A percentile compares a stretch with the other conserved stretches of the same genome.
Evolutionary conservation across 345 rosid genomes (phyloP).

Genomic region (Litchi chinensis): DNA sequence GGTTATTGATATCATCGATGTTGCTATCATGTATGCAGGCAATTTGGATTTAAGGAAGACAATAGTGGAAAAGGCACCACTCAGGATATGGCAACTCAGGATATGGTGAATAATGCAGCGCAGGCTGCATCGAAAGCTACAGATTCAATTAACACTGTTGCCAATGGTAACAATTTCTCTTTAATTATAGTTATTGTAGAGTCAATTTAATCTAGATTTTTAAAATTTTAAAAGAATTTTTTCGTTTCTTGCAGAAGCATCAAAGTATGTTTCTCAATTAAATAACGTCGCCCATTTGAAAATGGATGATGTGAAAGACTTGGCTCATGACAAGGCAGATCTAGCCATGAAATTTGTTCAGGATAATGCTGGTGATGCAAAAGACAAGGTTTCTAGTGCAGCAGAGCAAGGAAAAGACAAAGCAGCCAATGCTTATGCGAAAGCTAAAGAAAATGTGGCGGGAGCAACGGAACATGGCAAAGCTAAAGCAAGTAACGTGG

Average conservation of each 20-base stretch:
- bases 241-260: slow-evolving; percentile 19
- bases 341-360: slow-evolving; percentile 19
- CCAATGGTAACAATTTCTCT: slow-evolving; percentile 23
- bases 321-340: slow-evolving; percentile 18
- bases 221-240: too few relatives aligned
- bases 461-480: slow-evolving; percentile 16
- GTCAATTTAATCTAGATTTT: not conserved
- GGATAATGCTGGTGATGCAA: slow-evolving; percentile 24
- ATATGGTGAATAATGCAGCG: slow-evolving; percentile 31
- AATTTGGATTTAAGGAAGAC: slow-evolving; percentile 23
- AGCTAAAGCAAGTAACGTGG: slow-evolving; percentile 28
- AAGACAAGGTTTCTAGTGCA: not conserved
- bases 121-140: slow-evolving; percentile 41
- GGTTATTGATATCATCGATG: not conserved
- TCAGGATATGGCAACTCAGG: not conserved
- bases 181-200: not conserved
- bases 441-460: slow-evolving; percentile 31
- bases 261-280: slow-evolving; percentile 26
- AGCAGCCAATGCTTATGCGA: not conserved
- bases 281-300: not conserved
- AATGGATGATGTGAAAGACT: slow-evolving; percentile 26
- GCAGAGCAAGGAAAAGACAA: not conserved
- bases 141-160: slow-evolving; percentile 31
- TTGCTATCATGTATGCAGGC: slow-evolving; percentile 19
- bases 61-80: not conserved